phyloP scores from a whole-genome alignment of 768 basidiomycete species.

The Hericium rajendrae region DNA sequence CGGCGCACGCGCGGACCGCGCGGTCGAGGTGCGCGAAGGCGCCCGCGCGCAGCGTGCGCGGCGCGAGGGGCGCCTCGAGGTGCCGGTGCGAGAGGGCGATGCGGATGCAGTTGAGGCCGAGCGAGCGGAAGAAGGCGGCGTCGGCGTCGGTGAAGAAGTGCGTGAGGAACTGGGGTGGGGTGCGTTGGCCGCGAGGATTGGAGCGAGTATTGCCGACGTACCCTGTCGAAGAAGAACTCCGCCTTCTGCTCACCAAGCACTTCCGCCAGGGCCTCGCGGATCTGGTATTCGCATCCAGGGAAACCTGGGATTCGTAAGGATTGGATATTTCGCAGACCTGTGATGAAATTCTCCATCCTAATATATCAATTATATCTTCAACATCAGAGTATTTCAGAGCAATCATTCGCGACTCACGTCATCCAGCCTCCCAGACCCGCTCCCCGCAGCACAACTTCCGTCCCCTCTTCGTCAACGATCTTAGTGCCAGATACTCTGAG shows the following conservation, averaged over 20 bases:
- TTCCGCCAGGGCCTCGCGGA: slow-evolving; percentile 25
- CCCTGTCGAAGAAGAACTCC: slow-evolving; percentile 35
- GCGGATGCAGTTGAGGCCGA: slow-evolving; percentile 32
- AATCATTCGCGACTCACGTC: neutral
- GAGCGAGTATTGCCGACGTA: slow-evolving; percentile 7
- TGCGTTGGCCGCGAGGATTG: neutral
- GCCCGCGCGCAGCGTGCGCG: slow-evolving; percentile 26
- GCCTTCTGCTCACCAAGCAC: slow-evolving; percentile 27
- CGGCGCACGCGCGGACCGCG: slow-evolving; percentile 31
- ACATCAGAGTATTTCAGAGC: neutral
- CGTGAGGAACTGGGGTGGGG: slow-evolving; percentile 26
- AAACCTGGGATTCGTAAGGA: slow-evolving; percentile 19
- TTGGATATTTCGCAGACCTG: slow-evolving; percentile 2
- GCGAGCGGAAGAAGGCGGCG: slow-evolving; percentile 28
- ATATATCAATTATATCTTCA: slow-evolving; percentile 21
- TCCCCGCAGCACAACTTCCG: slow-evolving; percentile 22
- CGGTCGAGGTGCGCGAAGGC: slow-evolving; percentile 34
- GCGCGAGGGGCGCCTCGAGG: slow-evolving; percentile 30
- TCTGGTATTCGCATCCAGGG: slow-evolving; percentile 31
- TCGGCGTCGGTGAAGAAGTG: slow-evolving; percentile 34
- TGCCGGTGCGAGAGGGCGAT: slow-evolving; percentile 25
- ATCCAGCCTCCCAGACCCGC: slow-evolving; percentile 30
- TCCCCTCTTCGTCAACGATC: slow-evolving; percentile 19
- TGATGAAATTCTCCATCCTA: slow-evolving; percentile 18
- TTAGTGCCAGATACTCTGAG: slow-evolving; percentile 19